These are phyloP conservation scores for Meripilus lineatus DNA, from an alignment of 1,284 basidiomycete genomes.

Conservation along the genomic window DNA sequence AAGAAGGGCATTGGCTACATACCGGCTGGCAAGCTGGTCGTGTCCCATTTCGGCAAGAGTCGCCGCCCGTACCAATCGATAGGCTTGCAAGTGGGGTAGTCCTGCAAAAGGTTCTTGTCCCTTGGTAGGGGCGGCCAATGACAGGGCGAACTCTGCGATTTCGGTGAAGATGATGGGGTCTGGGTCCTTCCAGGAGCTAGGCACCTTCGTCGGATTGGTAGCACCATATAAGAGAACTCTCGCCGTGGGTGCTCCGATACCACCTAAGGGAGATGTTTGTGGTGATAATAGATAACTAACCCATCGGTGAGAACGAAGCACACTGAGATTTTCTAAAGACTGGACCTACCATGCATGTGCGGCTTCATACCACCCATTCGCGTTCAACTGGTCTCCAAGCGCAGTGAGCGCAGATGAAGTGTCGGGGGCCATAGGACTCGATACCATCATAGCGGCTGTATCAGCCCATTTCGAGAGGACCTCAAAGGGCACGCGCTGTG, in stretches of 20 bases:
- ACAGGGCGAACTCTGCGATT: slow-evolving; percentile 88
- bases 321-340: not conserved
- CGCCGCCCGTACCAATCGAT: slow-evolving; percentile 79
- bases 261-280: slow-evolving; percentile 73
- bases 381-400: slow-evolving; percentile 79
- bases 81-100: slow-evolving; percentile 85
- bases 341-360: slow-evolving; percentile 84
- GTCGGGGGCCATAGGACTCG: slow-evolving; percentile 64
- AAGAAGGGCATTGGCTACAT: slow-evolving; percentile 15
- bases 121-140: slow-evolving; percentile 68
- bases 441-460: slow-evolving; percentile 80
- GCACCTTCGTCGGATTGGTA: slow-evolving; percentile 46
- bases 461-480: slow-evolving; percentile 80
- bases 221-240: slow-evolving; percentile 68
- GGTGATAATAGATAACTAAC: slow-evolving; percentile 85
- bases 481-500: slow-evolving; percentile 45
- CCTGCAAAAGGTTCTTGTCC: slow-evolving; percentile 85
- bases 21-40: slow-evolving; percentile 70
- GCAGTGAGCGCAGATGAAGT: slow-evolving; percentile 76
- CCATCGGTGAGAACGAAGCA: slow-evolving; percentile 4
- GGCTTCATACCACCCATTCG: slow-evolving; percentile 76
- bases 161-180: slow-evolving; percentile 89
- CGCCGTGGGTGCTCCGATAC: slow-evolving; percentile 53
- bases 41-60: slow-evolving; percentile 80
- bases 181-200: slow-evolving; percentile 61